Conservation (phyloP, 148 eudicot genomes). For the Rhododendron henanense region DNA sequence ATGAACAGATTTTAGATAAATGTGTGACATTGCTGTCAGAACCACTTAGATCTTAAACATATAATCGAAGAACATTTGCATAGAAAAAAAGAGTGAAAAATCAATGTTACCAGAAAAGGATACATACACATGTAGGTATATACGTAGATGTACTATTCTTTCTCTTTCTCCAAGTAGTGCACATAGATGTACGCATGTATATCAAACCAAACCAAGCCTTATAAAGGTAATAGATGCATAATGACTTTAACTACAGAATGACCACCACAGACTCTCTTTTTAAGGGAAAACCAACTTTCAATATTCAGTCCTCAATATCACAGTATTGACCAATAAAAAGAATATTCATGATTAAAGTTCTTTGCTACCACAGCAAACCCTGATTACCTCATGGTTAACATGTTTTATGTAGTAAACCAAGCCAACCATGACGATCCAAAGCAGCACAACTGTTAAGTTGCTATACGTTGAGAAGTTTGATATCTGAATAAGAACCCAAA, state of each 20-base stretch:
- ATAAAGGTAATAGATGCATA: background rate
- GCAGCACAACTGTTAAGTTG: conserved; percentile 72
- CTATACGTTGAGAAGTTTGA: conserved; percentile 70
- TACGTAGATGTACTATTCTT: background rate
- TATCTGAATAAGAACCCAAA: conserved; percentile 40
- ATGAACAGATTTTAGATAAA: background rate
- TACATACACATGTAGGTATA: background rate
- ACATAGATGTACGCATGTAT: background rate
- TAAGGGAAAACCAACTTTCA: background rate
- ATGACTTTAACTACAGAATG: background rate
- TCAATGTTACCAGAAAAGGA: background rate
- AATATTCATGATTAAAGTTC: background rate
- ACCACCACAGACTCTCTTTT: background rate
- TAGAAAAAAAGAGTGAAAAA: background rate
- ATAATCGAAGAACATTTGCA: background rate
- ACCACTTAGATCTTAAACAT: background rate
- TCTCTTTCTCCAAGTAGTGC: background rate
- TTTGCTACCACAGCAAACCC: background rate
- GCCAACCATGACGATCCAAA: conserved; percentile 75
- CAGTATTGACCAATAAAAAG: background rate
- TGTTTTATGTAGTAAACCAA: conserved; percentile 72
- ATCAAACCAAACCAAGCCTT: background rate
- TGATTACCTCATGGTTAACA: conserved; percentile 70
- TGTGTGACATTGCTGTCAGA: background rate
- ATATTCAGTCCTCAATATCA: background rate